These are phyloP conservation scores for Xylaria sp. DNA, from an alignment of 2,329 filamentous ascomycete species.

Conservation along the genomic window DNA sequence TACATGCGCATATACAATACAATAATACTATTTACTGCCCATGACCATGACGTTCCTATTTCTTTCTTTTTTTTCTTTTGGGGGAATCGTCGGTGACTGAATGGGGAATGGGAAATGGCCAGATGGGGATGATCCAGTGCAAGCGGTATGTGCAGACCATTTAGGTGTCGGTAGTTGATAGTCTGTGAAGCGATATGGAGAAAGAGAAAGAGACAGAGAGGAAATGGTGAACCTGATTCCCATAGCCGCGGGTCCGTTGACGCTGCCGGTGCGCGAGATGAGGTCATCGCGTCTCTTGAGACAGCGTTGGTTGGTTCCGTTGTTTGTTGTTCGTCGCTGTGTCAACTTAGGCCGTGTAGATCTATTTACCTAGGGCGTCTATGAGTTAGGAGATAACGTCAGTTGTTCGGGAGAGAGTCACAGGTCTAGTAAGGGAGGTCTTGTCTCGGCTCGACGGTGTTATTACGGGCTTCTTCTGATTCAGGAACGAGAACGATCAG, in stretches of 20 bases:
- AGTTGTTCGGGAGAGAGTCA: neutral
- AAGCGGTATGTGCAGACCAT: neutral
- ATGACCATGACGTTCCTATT: neutral
- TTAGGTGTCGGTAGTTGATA: neutral
- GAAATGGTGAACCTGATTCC: conserved; percentile 4
- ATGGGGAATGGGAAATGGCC: neutral
- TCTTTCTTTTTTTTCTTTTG: neutral
- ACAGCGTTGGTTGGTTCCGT: neutral
- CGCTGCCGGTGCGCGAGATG: conserved; percentile 12
- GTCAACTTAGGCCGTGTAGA: neutral
- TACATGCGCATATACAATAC: no score
- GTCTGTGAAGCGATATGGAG: no score
- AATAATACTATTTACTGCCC: neutral
- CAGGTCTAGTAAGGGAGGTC: neutral
- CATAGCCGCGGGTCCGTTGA: neutral
- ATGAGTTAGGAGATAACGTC: no score
- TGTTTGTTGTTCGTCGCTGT: conserved; percentile 5
- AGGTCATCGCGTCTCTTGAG: conserved; percentile 12
- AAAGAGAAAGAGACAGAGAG: no score
- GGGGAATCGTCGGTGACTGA: neutral
- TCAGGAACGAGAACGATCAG: conserved; percentile 9
- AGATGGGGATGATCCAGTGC: neutral
- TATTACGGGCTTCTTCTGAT: conserved; percentile 5
- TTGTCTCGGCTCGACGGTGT: conserved; percentile 12
- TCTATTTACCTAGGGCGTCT: neutral